Conservation (phyloP, 495 filamentous ascomycete species). For the Collariella sp. region DNA sequence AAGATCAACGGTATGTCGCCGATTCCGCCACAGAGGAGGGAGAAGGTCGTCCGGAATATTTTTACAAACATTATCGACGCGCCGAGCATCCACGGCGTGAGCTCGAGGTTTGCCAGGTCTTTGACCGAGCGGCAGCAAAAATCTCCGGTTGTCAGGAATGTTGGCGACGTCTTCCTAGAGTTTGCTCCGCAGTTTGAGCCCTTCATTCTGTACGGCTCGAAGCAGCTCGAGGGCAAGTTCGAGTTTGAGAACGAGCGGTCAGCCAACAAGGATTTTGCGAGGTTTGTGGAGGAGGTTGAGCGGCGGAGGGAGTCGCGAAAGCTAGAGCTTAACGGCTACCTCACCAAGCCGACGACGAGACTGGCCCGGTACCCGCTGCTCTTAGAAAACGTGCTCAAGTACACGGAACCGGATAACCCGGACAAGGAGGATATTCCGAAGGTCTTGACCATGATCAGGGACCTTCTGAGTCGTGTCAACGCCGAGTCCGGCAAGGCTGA, state of each 20-base stretch:
- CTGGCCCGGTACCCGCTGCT: conserved; percentile 91
- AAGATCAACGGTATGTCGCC: conserved; percentile 60
- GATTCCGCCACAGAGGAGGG: conserved; percentile 79
- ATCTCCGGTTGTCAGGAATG: conserved; percentile 72
- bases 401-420: conserved; percentile 75
- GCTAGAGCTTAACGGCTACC: conserved; percentile 92
- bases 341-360: conserved; percentile 96
- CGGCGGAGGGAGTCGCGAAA: conserved; percentile 93
- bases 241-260: conserved; percentile 96
- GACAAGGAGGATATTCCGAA: conserved; percentile 88
- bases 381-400: conserved; percentile 83
- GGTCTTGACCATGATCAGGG: conserved; percentile 74
- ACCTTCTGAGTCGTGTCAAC: conserved; percentile 82
- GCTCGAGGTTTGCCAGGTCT: conserved; percentile 74
- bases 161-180: conserved; percentile 92
- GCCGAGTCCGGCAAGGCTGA: conserved; percentile 92
- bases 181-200: conserved; percentile 88
- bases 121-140: conserved; percentile 87
- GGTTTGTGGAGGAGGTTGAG: conserved; percentile 96
- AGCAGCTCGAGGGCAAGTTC: conserved; percentile 92
- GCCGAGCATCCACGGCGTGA: conserved; percentile 73
- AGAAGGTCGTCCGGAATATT: conserved; percentile 85
- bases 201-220: conserved; percentile 94
- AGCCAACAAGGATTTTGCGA: conserved; percentile 73
- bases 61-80: conserved; percentile 90